A percentile compares a stretch with the other conserved stretches of the same genome.
Conservation (phyloP, 2,329 filamentous ascomycete genomes). For the Rutstroemia sydowiana region DNA sequence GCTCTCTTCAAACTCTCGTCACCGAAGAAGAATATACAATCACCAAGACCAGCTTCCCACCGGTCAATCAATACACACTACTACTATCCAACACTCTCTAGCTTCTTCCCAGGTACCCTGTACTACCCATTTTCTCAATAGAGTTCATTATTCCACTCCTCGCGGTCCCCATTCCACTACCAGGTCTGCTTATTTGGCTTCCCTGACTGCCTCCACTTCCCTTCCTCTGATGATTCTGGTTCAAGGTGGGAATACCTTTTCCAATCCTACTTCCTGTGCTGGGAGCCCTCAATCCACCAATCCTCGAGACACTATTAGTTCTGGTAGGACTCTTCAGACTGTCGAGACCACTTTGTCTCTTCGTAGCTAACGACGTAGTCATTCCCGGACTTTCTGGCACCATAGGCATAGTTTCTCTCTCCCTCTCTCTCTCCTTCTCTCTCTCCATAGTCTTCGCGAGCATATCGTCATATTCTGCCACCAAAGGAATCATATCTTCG, state of each 20-base stretch:
- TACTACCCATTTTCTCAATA: conserved; percentile 78
- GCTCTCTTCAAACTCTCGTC: not conserved
- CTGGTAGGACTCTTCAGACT: conserved; percentile 17
- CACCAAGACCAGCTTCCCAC: not conserved
- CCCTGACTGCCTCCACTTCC: conserved; percentile 34
- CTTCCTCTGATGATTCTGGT: conserved; percentile 18
- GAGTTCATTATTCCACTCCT: conserved; percentile 74
- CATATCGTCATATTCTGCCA: conserved; percentile 34
- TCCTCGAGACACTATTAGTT: conserved; percentile 48
- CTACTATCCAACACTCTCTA: not conserved
- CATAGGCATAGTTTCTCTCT: conserved; percentile 10
- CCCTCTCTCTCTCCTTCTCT: conserved; percentile 1
- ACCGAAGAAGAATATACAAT: conserved; percentile 9
- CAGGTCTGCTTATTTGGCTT: conserved; percentile 20
- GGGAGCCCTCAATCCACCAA: conserved; percentile 55
- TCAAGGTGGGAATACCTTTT: not conserved
- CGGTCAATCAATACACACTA: not conserved
- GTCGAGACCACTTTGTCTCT: conserved; percentile 1
- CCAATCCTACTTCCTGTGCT: conserved; percentile 27
- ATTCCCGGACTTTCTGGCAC: conserved; percentile 19
- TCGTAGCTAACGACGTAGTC: too few relatives aligned
- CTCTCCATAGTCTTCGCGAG: conserved; percentile 22
- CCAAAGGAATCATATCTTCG: conserved; percentile 76
- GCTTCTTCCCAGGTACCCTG: not conserved
- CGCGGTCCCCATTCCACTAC: conserved; percentile 30